phyloP scores from a whole-genome alignment of 306 rosid genomes.

The Oxytropis ochrocephala region DNA sequence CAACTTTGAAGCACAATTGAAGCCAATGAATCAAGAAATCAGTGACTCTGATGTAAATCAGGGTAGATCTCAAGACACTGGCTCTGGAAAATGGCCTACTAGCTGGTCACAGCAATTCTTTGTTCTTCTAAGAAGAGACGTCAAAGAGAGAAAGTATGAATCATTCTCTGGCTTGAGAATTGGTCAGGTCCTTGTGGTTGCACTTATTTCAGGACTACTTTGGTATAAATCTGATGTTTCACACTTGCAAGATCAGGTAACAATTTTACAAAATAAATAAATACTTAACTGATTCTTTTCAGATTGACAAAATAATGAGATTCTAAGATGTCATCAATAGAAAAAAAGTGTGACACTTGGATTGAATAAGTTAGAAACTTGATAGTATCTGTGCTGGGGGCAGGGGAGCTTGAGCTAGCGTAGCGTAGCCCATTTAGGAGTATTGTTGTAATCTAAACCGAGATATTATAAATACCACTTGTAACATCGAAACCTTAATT shows the following conservation, averaged over 20 bases:
- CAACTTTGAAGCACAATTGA: slow-evolving; percentile 20
- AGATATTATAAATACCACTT: no score
- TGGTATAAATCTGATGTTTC: slow-evolving; percentile 55
- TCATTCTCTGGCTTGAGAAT: slow-evolving; percentile 49
- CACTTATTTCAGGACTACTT: slow-evolving; percentile 52
- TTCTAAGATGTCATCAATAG: not conserved
- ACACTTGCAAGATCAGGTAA: slow-evolving; percentile 69
- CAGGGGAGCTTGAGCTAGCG: no score
- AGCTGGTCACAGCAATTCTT: slow-evolving; percentile 63
- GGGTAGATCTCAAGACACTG: slow-evolving; percentile 25
- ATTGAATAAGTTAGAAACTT: no score
- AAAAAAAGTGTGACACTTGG: not conserved
- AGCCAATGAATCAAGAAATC: slow-evolving; percentile 23
- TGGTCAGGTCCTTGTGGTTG: slow-evolving; percentile 37
- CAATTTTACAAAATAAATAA: not conserved
- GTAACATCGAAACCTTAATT: no score
- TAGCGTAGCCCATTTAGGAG: no score
- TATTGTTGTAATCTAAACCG: no score
- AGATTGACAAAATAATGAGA: not conserved
- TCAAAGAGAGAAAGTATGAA: slow-evolving; percentile 54
- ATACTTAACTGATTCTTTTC: not conserved
- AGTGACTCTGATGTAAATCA: not conserved
- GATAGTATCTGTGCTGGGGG: no score
- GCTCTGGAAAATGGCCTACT: slow-evolving; percentile 46
- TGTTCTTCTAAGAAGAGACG: slow-evolving; percentile 58